phyloP scores from a whole-genome alignment of 805 yeast genomes.

The Metschnikowia dekortorum region DNA sequence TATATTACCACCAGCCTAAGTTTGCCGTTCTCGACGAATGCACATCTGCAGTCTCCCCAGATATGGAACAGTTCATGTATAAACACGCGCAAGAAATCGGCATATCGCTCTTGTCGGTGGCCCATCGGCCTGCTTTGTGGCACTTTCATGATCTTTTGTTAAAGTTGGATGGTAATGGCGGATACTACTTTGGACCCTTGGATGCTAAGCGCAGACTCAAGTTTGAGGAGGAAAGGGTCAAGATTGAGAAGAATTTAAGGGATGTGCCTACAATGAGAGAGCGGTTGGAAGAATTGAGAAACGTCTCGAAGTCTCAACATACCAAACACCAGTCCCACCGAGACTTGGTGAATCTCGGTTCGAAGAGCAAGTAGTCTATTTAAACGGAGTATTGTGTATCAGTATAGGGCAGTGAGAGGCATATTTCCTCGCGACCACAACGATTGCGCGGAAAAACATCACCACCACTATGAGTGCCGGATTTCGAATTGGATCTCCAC shows the following conservation, averaged over 20 bases:
- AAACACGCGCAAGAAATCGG: conserved; percentile 72
- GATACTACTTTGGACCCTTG: conserved; percentile 55
- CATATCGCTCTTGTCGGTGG: conserved; percentile 82
- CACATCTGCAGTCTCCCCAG: conserved; percentile 89
- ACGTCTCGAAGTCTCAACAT: conserved; percentile 45
- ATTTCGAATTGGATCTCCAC: not conserved
- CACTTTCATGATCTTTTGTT: conserved; percentile 79
- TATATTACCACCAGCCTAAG: conserved; percentile 85
- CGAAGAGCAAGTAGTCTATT: not conserved
- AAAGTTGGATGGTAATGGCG: conserved; percentile 83
- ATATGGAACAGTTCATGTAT: conserved; percentile 87
- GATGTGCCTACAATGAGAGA: conserved; percentile 65
- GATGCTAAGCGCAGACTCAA: conserved; percentile 69
- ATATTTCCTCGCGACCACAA: not conserved
- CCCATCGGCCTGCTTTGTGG: conserved; percentile 91
- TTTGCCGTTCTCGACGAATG: conserved; percentile 96
- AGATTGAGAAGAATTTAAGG: conserved; percentile 65
- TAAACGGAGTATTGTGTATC: not conserved
- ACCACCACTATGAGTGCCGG: not conserved
- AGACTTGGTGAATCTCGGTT: conserved; percentile 22
- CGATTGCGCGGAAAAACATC: not conserved
- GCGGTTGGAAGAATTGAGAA: conserved; percentile 59
- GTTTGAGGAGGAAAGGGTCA: conserved; percentile 73
- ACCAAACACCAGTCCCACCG: conserved; percentile 28
- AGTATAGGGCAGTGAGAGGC: too few relatives aligned